Percentiles rank a stretch among this genome's conserved stretches.
Conservation (phyloP, 1,139 yeast genomes). For the Debaryomycetaceae sp. region DNA sequence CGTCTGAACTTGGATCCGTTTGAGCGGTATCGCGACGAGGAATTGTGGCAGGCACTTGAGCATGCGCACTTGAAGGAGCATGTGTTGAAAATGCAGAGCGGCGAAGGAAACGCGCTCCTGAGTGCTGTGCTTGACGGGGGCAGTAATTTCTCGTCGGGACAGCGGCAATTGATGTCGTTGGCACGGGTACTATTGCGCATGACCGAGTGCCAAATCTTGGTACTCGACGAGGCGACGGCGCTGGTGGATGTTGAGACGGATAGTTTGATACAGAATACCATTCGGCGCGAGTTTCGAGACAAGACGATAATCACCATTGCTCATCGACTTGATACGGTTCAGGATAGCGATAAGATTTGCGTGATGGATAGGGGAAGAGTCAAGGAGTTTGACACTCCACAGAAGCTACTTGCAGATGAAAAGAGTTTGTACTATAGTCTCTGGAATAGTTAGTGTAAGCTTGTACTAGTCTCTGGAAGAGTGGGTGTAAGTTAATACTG, state of each 20-base stretch:
- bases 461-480: too few species aligned
- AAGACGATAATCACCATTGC: slow-evolving; percentile 75
- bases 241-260: slow-evolving; percentile 79
- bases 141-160: slow-evolving; percentile 65
- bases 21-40: slow-evolving; percentile 36
- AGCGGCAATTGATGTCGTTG: slow-evolving; percentile 63
- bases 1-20: slow-evolving; percentile 56
- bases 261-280: slow-evolving; percentile 61
- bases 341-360: slow-evolving; percentile 66
- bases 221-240: slow-evolving; percentile 80
- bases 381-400: slow-evolving; percentile 60
- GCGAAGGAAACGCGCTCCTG: slow-evolving; percentile 22
- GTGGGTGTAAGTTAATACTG: too few species aligned
- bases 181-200: slow-evolving; percentile 57
- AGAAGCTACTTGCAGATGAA: slow-evolving; percentile 30
- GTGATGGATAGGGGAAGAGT: slow-evolving; percentile 61
- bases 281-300: slow-evolving; percentile 48
- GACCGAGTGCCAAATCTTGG: slow-evolving; percentile 45
- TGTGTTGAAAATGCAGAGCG: slow-evolving; percentile 20
- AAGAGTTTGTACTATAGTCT: slow-evolving; percentile 39
- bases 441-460: too few species aligned
- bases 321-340: slow-evolving; percentile 70
- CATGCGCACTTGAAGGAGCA: slow-evolving; percentile 44
- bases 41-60: slow-evolving; percentile 43
- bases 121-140: slow-evolving; percentile 57